Evolutionary conservation across 768 basidiomycete species (phyloP), one percentile per base, ranked within the genome.

Genomic region (Mycena olivaceomarginata): DNA sequence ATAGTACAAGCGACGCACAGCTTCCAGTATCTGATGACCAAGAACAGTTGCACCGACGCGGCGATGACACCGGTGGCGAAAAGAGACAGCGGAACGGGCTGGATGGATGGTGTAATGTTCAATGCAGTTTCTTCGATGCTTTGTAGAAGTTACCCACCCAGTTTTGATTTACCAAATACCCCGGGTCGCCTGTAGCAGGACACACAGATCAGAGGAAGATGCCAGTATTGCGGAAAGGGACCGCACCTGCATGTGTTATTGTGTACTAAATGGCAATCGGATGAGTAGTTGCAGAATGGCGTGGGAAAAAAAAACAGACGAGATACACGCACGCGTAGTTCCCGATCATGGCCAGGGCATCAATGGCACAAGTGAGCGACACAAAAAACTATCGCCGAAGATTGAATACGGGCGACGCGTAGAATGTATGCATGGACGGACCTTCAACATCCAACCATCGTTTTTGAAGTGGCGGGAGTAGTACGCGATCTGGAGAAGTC

Each of bases 271-370:
- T 8, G 25, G 43, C 43, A 37, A 59, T 12, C 25, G 25, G 7
- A 37, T 59, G 31, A 59, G 57, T 31, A 2, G 48, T 25, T 37
- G 31, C 11, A 22, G 16, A 25, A 37, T 31, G 15, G 31, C 57
- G 13, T 45, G 31, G 57, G 16, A n/a, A 37, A 2, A 37, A 13
- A 13, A 37, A 22, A 37, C 57, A 31, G 10, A 59, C 57, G 20
- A 59, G 57, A 59, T 59, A 59, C 25, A 59, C 57, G 25, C 57
- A 31, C 7, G 57, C 57, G 25, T 59, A 59, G 13, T 59, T 59
- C 25, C 40, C 64, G 7, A 65, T 12, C 64, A 59, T 59, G 31
- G 57, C 25, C 31, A 59, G 3, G 11, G 57, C 31, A 16, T 59
- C 57, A 31, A 37, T 7, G 31, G 31, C 4, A 25, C 57, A 59